Conservation (phyloP, 257 asterid species). For the Datura wrightii region DNA sequence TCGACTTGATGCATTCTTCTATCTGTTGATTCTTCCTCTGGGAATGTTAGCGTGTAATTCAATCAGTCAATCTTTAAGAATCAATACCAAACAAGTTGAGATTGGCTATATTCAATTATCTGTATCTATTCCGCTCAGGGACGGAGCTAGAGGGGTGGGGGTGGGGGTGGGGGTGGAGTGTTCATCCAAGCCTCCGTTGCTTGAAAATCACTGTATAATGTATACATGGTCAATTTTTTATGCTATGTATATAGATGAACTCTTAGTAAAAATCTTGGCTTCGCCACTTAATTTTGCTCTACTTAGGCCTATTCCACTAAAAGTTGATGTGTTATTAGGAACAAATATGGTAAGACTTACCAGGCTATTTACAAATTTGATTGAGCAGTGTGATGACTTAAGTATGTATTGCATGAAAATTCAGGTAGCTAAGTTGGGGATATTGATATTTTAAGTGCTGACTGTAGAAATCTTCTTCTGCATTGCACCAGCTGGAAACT, state of each 20-base stretch:
- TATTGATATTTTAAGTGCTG: no score
- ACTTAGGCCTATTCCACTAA: background rate
- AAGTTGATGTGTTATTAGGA: background rate
- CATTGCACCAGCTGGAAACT: background rate
- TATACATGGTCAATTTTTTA: background rate
- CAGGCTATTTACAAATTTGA: no score
- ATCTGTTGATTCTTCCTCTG: no score
- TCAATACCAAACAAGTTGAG: background rate
- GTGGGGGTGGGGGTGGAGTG: background rate
- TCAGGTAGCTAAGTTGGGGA: background rate
- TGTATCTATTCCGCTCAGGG: background rate
- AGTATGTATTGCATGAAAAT: no score
- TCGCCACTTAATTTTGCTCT: background rate
- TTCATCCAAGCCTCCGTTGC: no score
- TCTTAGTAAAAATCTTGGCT: background rate
- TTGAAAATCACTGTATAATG: background rate
- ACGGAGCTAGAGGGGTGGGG: background rate
- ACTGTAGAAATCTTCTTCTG: background rate
- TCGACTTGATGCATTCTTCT: no score
- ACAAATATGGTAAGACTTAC: no score
- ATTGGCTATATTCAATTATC: background rate
- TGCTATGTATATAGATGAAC: background rate
- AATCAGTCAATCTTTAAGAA: background rate
- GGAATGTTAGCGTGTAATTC: background rate
- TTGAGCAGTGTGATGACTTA: no score